These are phyloP conservation scores for Primulina huaijiensis DNA, from an alignment of 257 asterid genomes.

Conservation along the genomic window DNA sequence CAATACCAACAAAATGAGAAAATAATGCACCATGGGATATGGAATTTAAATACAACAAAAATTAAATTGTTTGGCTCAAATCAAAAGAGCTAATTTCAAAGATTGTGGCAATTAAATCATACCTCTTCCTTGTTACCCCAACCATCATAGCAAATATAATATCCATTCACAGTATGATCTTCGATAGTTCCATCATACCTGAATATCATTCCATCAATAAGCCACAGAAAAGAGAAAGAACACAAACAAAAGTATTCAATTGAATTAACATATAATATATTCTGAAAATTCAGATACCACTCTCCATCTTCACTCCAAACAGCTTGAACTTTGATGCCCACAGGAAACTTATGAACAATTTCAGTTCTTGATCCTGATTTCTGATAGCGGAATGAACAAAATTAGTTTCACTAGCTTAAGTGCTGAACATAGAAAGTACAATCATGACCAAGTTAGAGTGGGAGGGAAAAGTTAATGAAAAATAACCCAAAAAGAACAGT, in stretches of 20 bases:
- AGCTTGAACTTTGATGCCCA: conserved; percentile 94
- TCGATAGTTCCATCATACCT: conserved; percentile 91
- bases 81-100: not conserved
- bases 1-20: conserved; percentile 7
- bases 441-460: not conserved
- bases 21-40: not conserved
- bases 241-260: conserved; percentile 19
- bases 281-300: conserved; percentile 46
- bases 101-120: conserved; percentile 19
- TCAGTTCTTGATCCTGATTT: conserved; percentile 33
- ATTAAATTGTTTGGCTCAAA: not conserved
- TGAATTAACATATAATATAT: not conserved
- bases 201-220: conserved; percentile 60
- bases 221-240: conserved; percentile 35
- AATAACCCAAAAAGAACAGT: not conserved
- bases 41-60: conserved; percentile 7
- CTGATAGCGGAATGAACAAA: conserved; percentile 37
- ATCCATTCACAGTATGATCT: conserved; percentile 79
- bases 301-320: conserved; percentile 99
- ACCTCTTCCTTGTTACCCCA: conserved; percentile 99
- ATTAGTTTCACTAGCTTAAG: conserved; percentile 12
- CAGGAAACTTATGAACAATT: conserved; percentile 48
- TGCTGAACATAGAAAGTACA: not conserved
- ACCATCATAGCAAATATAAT: conserved; percentile 64
- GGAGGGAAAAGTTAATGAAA: conserved; percentile 2